Conservation (phyloP, 1,284 basidiomycete species). For the Rhodotorula sp. region DNA sequence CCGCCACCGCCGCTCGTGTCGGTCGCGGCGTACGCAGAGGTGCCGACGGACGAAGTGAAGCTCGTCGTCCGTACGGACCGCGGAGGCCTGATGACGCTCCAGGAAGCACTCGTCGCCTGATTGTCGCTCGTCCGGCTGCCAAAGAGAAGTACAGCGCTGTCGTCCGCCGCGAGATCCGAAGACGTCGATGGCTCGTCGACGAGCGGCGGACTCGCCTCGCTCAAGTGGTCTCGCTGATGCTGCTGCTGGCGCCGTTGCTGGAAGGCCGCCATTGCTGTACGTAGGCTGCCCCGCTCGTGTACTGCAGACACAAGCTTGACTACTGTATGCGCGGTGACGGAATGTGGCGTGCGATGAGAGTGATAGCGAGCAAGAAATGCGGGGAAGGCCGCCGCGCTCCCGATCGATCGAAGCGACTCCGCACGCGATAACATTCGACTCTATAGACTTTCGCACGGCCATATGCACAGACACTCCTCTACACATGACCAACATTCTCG, state of each 20-base stretch:
- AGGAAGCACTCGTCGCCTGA: not conserved
- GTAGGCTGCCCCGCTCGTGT: not conserved
- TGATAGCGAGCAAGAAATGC: too few relatives aligned
- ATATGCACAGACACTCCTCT: not conserved
- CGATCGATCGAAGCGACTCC: too few relatives aligned
- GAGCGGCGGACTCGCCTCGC: not conserved
- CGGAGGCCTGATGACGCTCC: not conserved
- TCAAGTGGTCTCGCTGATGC: not conserved
- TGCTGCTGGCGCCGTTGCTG: constrained; percentile 9
- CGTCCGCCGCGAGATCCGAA: not conserved
- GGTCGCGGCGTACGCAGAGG: not conserved
- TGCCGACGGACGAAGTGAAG: constrained; percentile 1
- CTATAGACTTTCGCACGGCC: too few relatives aligned
- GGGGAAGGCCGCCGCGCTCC: too few relatives aligned
- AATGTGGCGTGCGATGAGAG: too few relatives aligned
- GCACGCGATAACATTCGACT: too few relatives aligned
- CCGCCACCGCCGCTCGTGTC: not conserved
- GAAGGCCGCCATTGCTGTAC: constrained; percentile 7
- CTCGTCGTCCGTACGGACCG: not conserved
- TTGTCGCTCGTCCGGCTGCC: not conserved
- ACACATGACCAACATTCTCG: not conserved
- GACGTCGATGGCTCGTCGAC: not conserved
- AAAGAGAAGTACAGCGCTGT: constrained; percentile 7
- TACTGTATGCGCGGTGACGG: not conserved
- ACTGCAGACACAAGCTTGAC: not conserved